Percentiles rank a stretch among this genome's conserved stretches.
These are phyloP conservation scores for Sporothrix pallida DNA, from an alignment of 2,329 filamentous ascomycete genomes.

Conservation along the genomic window DNA sequence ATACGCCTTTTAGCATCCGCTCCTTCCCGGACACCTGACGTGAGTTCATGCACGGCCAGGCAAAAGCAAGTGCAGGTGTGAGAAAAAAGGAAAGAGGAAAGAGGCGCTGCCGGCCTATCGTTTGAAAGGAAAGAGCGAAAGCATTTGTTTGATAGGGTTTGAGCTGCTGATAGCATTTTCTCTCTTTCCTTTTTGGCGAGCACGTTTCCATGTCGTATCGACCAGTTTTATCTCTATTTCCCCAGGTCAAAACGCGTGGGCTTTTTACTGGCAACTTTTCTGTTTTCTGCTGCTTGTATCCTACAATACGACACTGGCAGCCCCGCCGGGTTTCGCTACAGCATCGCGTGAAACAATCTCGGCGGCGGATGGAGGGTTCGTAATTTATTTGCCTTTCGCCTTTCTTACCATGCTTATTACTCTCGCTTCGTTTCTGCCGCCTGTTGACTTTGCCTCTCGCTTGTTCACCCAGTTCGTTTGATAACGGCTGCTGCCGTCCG, in stretches of 20 bases:
- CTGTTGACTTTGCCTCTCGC: constrained; percentile 7
- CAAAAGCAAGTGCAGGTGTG: neutral
- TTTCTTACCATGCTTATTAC: no score
- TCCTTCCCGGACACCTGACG: neutral
- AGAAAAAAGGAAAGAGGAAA: neutral
- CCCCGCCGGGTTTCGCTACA: constrained; percentile 23
- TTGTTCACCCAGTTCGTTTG: neutral
- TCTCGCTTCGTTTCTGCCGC: constrained; percentile 8
- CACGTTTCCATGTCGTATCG: constrained; percentile 24
- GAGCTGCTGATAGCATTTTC: neutral
- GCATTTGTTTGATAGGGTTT: neutral
- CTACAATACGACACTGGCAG: constrained; percentile 20
- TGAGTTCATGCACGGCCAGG: neutral
- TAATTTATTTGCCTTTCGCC: neutral
- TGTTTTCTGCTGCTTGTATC: no score
- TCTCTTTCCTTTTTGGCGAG: neutral
- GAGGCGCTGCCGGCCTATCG: neutral
- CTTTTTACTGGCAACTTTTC: neutral
- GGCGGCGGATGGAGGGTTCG: constrained; percentile 20
- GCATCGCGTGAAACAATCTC: constrained; percentile 26
- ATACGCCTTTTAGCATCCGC: neutral
- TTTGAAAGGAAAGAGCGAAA: neutral
- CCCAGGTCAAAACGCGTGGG: constrained; percentile 3
- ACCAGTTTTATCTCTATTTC: neutral
- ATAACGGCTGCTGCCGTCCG: constrained; percentile 8